Evolutionary conservation across 306 rosid genomes (phyloP).

Genomic region (Gleditsia sinensis): DNA sequence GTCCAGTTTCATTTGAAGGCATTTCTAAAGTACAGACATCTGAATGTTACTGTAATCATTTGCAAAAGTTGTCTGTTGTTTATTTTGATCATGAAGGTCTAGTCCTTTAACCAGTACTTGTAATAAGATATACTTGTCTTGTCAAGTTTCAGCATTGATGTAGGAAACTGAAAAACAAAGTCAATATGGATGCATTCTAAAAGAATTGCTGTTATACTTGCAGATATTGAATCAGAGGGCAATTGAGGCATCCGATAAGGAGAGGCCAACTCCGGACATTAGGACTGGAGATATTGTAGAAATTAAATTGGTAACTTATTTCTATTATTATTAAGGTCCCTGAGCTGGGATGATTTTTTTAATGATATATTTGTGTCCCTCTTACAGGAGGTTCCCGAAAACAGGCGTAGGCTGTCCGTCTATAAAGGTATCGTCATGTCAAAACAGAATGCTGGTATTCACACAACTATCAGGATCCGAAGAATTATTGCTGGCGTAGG

Average conservation of each 20-base stretch:
- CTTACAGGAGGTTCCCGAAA: conserved; percentile 92
- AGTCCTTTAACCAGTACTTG: neutral
- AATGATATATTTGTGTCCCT: conserved; percentile 31
- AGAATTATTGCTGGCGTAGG: conserved; percentile 94
- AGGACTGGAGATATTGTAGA: conserved; percentile 90
- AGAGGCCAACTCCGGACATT: conserved; percentile 76
- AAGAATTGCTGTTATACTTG: conserved; percentile 23
- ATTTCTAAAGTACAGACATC: too few species aligned
- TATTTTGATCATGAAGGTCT: neutral
- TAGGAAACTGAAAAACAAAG: neutral
- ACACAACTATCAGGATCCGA: conserved; percentile 87
- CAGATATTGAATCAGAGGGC: conserved; percentile 85
- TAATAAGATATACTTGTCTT: too few species aligned
- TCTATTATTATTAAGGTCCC: neutral
- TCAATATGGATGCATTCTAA: neutral
- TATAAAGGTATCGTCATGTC: conserved; percentile 91
- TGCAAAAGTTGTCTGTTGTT: too few species aligned
- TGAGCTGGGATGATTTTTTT: conserved; percentile 4
- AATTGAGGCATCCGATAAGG: conserved; percentile 74
- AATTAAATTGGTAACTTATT: conserved; percentile 75
- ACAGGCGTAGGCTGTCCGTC: conserved; percentile 83
- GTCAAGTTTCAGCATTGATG: too few species aligned
- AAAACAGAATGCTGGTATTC: conserved; percentile 95
- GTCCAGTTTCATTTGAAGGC: too few species aligned
- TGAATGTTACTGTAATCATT: too few species aligned